A percentile compares a stretch with the other conserved stretches of the same genome.
These are phyloP conservation scores for Acorus gramineus DNA, from an alignment of 106 monocot genomes.

Conservation along the genomic window DNA sequence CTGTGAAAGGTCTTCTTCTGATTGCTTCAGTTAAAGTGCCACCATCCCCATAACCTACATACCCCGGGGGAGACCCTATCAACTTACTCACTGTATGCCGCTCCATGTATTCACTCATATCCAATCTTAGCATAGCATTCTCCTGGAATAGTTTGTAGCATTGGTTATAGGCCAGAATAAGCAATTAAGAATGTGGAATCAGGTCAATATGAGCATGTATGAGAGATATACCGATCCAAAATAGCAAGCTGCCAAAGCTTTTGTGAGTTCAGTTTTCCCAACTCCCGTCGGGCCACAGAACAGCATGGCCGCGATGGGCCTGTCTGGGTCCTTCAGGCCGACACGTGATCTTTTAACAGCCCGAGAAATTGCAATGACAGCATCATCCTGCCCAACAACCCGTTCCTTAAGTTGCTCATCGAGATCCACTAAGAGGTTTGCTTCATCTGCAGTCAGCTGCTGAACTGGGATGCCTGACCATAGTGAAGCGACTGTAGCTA, in stretches of 20 bases:
- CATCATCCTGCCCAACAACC: conserved; percentile 15
- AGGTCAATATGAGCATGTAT: no score
- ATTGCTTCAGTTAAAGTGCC: conserved; percentile 17
- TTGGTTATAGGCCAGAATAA: no score
- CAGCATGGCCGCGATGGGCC: conserved; percentile 13
- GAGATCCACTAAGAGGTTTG: conserved; percentile 51
- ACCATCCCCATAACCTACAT: conserved; percentile 18
- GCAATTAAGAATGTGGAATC: no score
- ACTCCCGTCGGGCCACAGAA: conserved; percentile 28
- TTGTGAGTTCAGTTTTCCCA: conserved; percentile 16
- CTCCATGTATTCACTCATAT: conserved; percentile 28
- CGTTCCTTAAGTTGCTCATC: conserved; percentile 56
- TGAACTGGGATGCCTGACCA: conserved; percentile 95
- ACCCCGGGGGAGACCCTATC: conserved; percentile 20
- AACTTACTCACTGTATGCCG: conserved; percentile 24
- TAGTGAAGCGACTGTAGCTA: conserved; percentile 71
- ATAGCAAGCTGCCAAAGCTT: conserved; percentile 19
- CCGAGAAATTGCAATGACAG: conserved; percentile 15
- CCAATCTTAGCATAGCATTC: conserved; percentile 25
- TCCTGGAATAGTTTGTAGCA: background rate
- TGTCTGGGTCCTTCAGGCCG: conserved; percentile 16
- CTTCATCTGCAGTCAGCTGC: conserved; percentile 80
- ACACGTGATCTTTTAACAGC: conserved; percentile 13
- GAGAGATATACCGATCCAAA: conserved; percentile 7
- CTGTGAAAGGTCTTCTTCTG: conserved; percentile 14